Conservation (phyloP, 495 filamentous ascomycete genomes). For the Talaromyces borbonicus region DNA sequence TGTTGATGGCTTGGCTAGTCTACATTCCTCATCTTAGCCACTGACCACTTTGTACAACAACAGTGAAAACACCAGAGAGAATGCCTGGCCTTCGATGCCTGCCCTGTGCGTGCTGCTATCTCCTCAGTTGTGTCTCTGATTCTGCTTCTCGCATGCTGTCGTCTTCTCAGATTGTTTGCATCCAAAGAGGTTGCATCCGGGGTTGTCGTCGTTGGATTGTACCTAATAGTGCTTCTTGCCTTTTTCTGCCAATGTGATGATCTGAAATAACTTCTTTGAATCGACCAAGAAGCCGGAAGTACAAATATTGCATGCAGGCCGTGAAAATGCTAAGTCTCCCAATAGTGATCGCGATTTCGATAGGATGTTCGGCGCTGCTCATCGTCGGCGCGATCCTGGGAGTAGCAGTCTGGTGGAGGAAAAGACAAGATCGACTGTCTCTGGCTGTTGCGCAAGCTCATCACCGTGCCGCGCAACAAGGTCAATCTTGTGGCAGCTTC, state of each 20-base stretch:
- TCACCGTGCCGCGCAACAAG: constrained; percentile 7
- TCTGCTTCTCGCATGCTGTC: constrained; percentile 2
- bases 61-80: neutral
- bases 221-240: neutral
- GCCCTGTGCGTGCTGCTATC: no score
- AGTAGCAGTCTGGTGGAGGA: constrained; percentile 31
- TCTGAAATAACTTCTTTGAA: neutral
- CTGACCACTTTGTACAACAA: neutral
- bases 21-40: constrained; percentile 3
- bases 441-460: constrained; percentile 19
- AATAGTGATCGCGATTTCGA: constrained; percentile 33
- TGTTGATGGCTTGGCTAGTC: constrained; percentile 1
- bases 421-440: constrained; percentile 30
- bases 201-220: neutral
- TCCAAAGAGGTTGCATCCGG: neutral
- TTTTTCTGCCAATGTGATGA: neutral
- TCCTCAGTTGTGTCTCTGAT: neutral
- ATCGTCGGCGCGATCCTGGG: constrained; percentile 23
- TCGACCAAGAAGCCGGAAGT: neutral
- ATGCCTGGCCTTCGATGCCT: no score
- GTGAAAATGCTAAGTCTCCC: constrained; percentile 27
- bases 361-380: constrained; percentile 29
- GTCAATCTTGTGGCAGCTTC: constrained; percentile 3
- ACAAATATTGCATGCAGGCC: constrained; percentile 2
- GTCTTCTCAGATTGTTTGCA: neutral